A percentile compares a stretch with the other conserved stretches of the same genome.
phyloP scores from a whole-genome alignment of 2,329 filamentous ascomycete genomes.

The Blastomyces gilchristii region DNA sequence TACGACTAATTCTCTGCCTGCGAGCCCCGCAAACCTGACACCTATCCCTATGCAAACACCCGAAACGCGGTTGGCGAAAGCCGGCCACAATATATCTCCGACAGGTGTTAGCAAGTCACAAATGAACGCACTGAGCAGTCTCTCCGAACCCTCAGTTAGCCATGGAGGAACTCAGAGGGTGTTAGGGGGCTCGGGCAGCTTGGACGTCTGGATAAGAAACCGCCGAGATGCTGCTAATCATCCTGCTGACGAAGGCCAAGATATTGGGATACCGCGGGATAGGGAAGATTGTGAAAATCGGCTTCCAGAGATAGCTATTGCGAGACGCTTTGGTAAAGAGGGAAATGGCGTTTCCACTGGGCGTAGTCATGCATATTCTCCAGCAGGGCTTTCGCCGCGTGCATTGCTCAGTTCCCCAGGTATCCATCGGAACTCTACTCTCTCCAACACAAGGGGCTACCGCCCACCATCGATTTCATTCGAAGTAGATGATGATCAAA shows the following conservation, averaged over 20 bases:
- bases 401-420: neutral
- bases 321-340: conserved; percentile 3
- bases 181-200: neutral
- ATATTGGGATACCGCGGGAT: neutral
- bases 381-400: neutral
- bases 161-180: neutral
- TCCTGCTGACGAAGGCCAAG: neutral
- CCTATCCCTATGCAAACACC: neutral
- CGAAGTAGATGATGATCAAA: neutral
- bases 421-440: neutral
- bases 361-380: neutral
- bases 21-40: neutral
- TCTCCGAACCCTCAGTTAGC: neutral
- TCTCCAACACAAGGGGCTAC: neutral
- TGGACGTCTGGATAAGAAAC: conserved; percentile 2
- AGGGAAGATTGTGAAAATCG: neutral
- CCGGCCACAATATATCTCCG: neutral
- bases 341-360: neutral
- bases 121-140: neutral
- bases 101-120: neutral
- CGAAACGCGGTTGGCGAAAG: neutral
- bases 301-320: neutral
- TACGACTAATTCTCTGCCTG: neutral
- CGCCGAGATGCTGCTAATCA: neutral
- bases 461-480: neutral